A percentile compares a stretch with the other conserved stretches of the same genome.
These are phyloP conservation scores for Oryza officinalis DNA, from an alignment of 176 grass and related monocot species.

Conservation along the genomic window DNA sequence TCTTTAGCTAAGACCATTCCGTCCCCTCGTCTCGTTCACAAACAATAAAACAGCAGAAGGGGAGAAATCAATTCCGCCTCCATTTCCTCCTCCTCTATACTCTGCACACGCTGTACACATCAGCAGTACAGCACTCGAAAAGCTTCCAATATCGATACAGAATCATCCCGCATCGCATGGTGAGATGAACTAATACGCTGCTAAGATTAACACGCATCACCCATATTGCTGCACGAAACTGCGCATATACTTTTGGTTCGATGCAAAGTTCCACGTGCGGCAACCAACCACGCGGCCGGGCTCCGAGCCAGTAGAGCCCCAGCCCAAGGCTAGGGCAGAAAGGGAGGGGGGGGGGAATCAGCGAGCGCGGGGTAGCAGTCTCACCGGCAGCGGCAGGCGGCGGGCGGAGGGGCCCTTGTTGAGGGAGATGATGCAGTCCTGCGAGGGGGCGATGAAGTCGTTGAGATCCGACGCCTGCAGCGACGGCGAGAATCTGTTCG, in stretches of 20 bases:
- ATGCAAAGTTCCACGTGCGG: too few species aligned
- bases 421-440: constrained; percentile 87
- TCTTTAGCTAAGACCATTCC: background rate
- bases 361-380: background rate
- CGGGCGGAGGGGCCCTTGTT: constrained; percentile 57
- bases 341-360: background rate
- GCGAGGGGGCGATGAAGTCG: constrained; percentile 97
- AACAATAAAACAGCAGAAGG: constrained; percentile 3
- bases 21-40: background rate
- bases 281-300: background rate
- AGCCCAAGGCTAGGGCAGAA: background rate
- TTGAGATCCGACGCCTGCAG: constrained; percentile 95
- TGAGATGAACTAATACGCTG: background rate
- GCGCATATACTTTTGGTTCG: too few species aligned
- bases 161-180: background rate
- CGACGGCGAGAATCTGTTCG: constrained; percentile 89
- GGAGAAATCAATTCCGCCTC: background rate
- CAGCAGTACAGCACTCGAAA: background rate
- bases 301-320: background rate
- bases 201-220: background rate
- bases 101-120: too few species aligned
- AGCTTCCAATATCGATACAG: background rate
- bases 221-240: too few species aligned
- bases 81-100: background rate
- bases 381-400: constrained; percentile 46